Base-by-base conservation (phyloP, 164 flowering plant species). In the Pachysandra terminalis region DNA sequence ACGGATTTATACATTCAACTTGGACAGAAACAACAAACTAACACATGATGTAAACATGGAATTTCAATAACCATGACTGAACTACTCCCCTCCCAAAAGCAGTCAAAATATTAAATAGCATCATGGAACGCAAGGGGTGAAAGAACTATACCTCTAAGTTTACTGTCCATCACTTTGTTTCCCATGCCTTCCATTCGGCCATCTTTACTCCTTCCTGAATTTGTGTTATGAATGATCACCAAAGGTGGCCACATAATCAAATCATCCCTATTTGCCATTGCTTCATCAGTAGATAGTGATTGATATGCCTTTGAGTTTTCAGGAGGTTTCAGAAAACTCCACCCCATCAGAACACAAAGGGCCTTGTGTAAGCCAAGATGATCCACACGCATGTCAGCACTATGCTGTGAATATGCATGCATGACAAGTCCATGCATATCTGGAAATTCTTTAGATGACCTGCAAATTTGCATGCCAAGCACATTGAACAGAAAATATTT, bases 311-410 rank as follows among this genome's bases (percentile, higher is more conserved):
- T 95, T 24, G 93, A 86, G 75, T 83, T 81, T 68, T 95, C 97
- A 56, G 98, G 98, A 71, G 82, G 83, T 79, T 63, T 86, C 28
- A 71, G 67, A 73, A 76, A 85, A 78, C 85, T 87, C 99, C 99
- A 95, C 37, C 99, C 96, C 99, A 87, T 89, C 37, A 92, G 75
- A 69, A 87, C 84, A 83, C 98, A 95, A 48, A 92, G 77, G 68
- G 98, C 96, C 81, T 88, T 92, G 77, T 95, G 99, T 17, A 95
- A 86, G 69, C 94, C 99, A 80, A 92, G 81, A 79, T 95, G 99
- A 74, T 90, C 93, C 74, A 81, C 82, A 66, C 72, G 84, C 75
- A 73, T 75, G 65, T 84, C 91, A 64, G 84, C 78, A 72, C 64
- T 32, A n/a, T n/a, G 81, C 61, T 87, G 88, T 60, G 87, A 80